phyloP scores from a whole-genome alignment of 2,329 filamentous ascomycete genomes.

The Colletotrichum somersetense region DNA sequence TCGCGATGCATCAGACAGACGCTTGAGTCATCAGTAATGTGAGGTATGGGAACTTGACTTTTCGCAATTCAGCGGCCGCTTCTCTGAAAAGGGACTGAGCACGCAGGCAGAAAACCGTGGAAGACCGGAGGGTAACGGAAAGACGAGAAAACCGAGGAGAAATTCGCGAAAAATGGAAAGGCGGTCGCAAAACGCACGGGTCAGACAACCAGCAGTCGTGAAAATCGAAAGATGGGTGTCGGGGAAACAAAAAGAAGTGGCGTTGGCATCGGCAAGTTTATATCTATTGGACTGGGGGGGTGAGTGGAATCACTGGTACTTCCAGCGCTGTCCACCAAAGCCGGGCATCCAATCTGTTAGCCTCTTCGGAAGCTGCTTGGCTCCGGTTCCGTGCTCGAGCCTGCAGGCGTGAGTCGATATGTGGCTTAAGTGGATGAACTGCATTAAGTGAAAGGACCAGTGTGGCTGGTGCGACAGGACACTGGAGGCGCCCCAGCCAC shows the following conservation, averaged over 20 bases:
- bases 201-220: slow-evolving; percentile 16
- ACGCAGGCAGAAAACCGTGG: slow-evolving; percentile 5
- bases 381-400: slow-evolving; percentile 24
- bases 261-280: slow-evolving; percentile 42
- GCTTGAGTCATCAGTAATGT: slow-evolving; percentile 40
- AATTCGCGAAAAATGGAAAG: slow-evolving; percentile 26
- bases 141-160: neutral
- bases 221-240: slow-evolving; percentile 21
- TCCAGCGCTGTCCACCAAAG: slow-evolving; percentile 24
- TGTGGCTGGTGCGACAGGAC: slow-evolving; percentile 1
- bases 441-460: neutral
- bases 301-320: slow-evolving; percentile 37
- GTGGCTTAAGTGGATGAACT: slow-evolving; percentile 11
- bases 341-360: slow-evolving; percentile 12
- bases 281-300: slow-evolving; percentile 38
- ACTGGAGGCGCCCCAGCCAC: slow-evolving; percentile 22
- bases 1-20: slow-evolving; percentile 40
- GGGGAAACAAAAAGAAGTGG: slow-evolving; percentile 34
- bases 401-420: neutral
- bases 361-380: slow-evolving; percentile 18
- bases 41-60: slow-evolving; percentile 33
- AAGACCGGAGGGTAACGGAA: neutral
- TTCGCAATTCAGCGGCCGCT: slow-evolving; percentile 34
- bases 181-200: slow-evolving; percentile 21
- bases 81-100: slow-evolving; percentile 16